Evolutionary conservation across 192 early-diverging fungal genomes (phyloP).

Genomic region (Linnemannia elongata): DNA sequence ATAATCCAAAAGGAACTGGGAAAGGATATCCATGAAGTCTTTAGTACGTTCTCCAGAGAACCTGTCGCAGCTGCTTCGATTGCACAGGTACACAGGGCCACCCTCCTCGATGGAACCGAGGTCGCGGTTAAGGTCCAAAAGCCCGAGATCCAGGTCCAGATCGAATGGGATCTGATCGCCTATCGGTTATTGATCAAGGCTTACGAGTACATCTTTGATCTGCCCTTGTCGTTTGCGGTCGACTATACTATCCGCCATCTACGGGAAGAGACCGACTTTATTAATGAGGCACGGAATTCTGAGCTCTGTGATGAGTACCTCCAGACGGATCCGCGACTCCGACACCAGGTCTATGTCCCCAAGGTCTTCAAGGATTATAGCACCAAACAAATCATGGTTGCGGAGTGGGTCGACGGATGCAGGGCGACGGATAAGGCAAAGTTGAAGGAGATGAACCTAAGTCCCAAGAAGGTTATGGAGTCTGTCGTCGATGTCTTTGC

Average conservation of each 20-base stretch:
- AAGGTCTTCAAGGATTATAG: conserved; percentile 81
- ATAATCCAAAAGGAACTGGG: conserved; percentile 81
- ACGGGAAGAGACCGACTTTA: conserved; percentile 89
- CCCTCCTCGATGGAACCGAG: conserved; percentile 69
- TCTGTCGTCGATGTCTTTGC: conserved; percentile 85
- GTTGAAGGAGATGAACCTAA: conserved; percentile 49
- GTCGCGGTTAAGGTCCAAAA: conserved; percentile 97
- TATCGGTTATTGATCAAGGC: conserved; percentile 70
- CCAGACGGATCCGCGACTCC: conserved; percentile 63
- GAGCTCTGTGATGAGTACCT: conserved; percentile 71
- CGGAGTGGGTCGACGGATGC: conserved; percentile 93
- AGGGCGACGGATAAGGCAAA: conserved; percentile 73
- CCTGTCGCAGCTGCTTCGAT: conserved; percentile 94
- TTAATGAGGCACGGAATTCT: conserved; percentile 86
- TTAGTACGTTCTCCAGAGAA: conserved; percentile 74
- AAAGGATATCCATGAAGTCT: conserved; percentile 71
- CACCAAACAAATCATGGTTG: conserved; percentile 78
- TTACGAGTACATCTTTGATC: conserved; percentile 85
- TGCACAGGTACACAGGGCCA: conserved; percentile 93
- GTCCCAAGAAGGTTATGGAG: conserved; percentile 71
- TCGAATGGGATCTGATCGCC: conserved; percentile 85
- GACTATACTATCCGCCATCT: conserved; percentile 81
- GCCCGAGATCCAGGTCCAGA: conserved; percentile 87
- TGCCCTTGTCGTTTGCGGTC: conserved; percentile 85
- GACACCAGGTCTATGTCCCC: conserved; percentile 78